A percentile compares a stretch with the other conserved stretches of the same genome.
These are phyloP conservation scores for Carex parvula DNA, from an alignment of 176 grass and related monocot genomes.

Conservation along the genomic window DNA sequence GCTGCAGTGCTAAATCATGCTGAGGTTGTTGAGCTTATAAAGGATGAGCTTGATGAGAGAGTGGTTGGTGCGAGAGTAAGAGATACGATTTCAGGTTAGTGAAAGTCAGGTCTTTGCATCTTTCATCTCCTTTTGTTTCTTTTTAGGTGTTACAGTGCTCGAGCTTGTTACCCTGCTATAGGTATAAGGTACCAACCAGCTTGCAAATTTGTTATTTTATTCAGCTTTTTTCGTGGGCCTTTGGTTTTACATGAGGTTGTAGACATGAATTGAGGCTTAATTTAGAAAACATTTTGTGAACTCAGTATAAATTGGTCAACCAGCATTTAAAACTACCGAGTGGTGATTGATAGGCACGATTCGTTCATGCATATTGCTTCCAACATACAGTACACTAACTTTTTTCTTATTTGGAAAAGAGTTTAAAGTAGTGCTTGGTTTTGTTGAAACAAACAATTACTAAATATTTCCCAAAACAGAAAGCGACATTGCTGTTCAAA, in stretches of 20 bases:
- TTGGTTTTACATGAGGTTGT: not conserved
- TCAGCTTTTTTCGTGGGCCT: not conserved
- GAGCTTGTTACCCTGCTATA: conserved; percentile 12
- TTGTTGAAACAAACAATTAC: not conserved
- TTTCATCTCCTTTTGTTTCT: not conserved
- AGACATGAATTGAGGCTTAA: conserved; percentile 8
- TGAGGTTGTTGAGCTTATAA: conserved; percentile 85
- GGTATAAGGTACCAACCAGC: not conserved
- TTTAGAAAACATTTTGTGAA: not conserved
- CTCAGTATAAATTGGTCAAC: not conserved
- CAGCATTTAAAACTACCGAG: not conserved
- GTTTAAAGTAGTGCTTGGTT: not conserved
- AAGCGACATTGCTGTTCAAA: not conserved
- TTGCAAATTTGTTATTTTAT: not conserved
- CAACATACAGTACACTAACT: not conserved
- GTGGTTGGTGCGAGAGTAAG: conserved; percentile 69
- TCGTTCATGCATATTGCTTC: not conserved
- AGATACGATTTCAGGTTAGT: conserved; percentile 84
- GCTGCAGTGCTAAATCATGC: conserved; percentile 89
- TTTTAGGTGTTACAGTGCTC: not conserved
- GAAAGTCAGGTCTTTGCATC: conserved; percentile 37
- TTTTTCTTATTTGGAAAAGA: conserved; percentile 3
- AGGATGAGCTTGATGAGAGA: conserved; percentile 61
- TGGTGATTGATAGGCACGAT: not conserved
- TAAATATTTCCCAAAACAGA: not conserved